Conservation (phyloP, 768 basidiomycete species). For the Leccinum disarticulatum region DNA sequence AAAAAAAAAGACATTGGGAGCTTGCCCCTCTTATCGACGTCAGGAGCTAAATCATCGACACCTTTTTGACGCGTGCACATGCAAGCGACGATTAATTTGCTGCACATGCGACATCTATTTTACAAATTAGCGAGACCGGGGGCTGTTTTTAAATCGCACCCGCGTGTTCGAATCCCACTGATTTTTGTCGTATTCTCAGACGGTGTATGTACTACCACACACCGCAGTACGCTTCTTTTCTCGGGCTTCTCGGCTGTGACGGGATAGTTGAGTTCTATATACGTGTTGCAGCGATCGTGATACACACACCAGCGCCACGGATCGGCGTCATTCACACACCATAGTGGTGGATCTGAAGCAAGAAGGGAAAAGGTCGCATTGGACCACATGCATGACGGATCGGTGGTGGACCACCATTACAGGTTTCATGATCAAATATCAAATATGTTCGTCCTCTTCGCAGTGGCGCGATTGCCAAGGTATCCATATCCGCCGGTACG, state of each 20-base stretch:
- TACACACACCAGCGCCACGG: not conserved
- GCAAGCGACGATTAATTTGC: too few relatives aligned
- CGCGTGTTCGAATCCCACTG: not conserved
- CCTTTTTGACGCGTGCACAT: not conserved
- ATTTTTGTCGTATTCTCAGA: not conserved
- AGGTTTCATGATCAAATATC: too few relatives aligned
- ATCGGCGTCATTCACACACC: not conserved
- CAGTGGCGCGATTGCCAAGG: not conserved
- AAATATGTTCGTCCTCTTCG: not conserved
- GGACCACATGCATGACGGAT: not conserved
- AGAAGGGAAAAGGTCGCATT: not conserved
- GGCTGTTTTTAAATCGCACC: not conserved
- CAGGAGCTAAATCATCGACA: not conserved
- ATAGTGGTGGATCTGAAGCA: not conserved
- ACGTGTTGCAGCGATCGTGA: not conserved
- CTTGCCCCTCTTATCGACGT: not conserved
- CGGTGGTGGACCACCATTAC: not conserved
- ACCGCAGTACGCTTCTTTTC: not conserved
- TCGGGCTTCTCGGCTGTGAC: not conserved
- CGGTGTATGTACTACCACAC: not conserved
- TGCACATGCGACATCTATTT: not conserved
- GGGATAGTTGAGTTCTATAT: not conserved
- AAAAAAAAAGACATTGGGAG: too few relatives aligned
- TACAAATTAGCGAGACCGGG: too few relatives aligned
- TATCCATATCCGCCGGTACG: not conserved